These are phyloP conservation scores for Penicillium sp. DNA, from an alignment of 2,329 filamentous ascomycete genomes.

Conservation along the genomic window DNA sequence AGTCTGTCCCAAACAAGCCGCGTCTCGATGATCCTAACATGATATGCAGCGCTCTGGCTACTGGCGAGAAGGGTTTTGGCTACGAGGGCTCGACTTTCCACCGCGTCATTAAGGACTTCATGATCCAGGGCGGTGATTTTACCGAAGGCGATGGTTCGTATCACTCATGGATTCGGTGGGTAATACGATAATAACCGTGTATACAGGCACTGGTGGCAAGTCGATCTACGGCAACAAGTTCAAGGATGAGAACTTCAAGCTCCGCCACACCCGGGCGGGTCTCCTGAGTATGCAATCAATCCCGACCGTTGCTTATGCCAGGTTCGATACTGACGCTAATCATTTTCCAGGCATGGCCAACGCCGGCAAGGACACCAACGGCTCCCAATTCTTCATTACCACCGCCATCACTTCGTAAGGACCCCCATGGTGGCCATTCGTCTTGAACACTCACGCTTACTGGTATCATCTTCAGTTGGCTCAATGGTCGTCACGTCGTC, in stretches of 20 bases:
- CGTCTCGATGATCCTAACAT: conserved; percentile 4
- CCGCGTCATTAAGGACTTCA: conserved; percentile 68
- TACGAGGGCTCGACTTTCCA: conserved; percentile 67
- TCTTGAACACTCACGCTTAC: conserved; percentile 6
- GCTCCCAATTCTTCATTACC: conserved; percentile 67
- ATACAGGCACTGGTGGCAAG: conserved; percentile 62
- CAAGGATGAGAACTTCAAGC: conserved; percentile 68
- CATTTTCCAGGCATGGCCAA: conserved; percentile 59
- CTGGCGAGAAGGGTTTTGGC: conserved; percentile 53
- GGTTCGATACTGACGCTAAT: conserved; percentile 11
- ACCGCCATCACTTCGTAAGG: conserved; percentile 54
- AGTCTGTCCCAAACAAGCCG: no score
- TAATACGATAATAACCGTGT: conserved; percentile 9
- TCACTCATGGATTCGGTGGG: background rate
- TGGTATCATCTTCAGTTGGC: conserved; percentile 46
- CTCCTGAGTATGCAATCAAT: conserved; percentile 52
- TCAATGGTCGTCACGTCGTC: conserved; percentile 63
- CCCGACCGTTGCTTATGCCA: no score
- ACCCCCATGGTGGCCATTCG: background rate
- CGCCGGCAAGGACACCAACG: conserved; percentile 63
- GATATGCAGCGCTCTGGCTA: conserved; percentile 53
- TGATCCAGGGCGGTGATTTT: conserved; percentile 70
- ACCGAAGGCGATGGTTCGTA: conserved; percentile 57
- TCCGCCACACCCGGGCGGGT: conserved; percentile 64
- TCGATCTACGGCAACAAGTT: conserved; percentile 67